Percentiles rank a stretch among this genome's conserved stretches.
Evolutionary conservation across 2,329 filamentous ascomycete genomes (phyloP).

Genomic region (Thelonectria discophora): DNA sequence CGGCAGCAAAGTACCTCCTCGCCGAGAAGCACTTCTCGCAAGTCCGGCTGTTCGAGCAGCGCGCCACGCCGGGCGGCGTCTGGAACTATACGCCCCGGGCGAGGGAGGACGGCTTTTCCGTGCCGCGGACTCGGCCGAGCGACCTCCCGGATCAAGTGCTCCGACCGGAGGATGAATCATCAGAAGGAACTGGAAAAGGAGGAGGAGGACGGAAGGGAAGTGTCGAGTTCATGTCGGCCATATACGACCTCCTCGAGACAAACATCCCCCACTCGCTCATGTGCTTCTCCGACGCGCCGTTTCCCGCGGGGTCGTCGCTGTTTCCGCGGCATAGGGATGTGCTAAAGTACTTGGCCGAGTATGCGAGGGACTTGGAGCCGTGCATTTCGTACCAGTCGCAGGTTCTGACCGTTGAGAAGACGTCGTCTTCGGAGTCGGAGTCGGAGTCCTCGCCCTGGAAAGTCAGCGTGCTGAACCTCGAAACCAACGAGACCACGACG

Average conservation of each 20-base stretch:
- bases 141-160: constrained; percentile 54
- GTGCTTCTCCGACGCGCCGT: constrained; percentile 71
- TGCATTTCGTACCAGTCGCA: constrained; percentile 70
- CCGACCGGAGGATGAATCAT: constrained; percentile 22
- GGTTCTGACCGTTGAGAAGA: constrained; percentile 57
- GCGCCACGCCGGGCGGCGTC: constrained; percentile 70
- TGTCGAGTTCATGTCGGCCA: constrained; percentile 72
- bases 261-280: constrained; percentile 80
- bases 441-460: constrained; percentile 51
- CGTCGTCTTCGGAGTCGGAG: background rate
- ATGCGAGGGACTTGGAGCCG: constrained; percentile 66
- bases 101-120: constrained; percentile 40
- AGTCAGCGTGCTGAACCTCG: constrained; percentile 49
- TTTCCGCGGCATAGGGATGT: constrained; percentile 74
- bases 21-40: constrained; percentile 70
- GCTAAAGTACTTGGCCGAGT: constrained; percentile 70
- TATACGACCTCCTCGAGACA: constrained; percentile 77
- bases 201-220: background rate
- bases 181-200: too few relatives aligned
- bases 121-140: constrained; percentile 45
- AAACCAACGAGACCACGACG: constrained; percentile 33
- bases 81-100: constrained; percentile 70
- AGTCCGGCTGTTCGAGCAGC: constrained; percentile 76
- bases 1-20: constrained; percentile 66
- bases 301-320: constrained; percentile 65